phyloP scores from a whole-genome alignment of 768 basidiomycete genomes.

The Tubosaeta sp. region DNA sequence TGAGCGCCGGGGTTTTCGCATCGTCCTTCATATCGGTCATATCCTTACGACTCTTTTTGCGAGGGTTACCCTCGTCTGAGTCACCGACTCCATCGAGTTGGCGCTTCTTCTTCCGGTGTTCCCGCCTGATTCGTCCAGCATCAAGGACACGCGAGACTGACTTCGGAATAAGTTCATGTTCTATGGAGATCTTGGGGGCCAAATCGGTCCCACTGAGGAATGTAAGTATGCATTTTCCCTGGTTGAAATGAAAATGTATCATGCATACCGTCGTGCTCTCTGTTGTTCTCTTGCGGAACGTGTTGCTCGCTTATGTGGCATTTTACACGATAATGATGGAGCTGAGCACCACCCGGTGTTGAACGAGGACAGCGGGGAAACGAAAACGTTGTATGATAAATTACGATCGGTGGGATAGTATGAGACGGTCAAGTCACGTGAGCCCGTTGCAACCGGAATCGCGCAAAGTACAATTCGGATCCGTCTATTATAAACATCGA shows the following conservation, averaged over 20 bases:
- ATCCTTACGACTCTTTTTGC: conserved; percentile 30
- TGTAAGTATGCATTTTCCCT: neutral
- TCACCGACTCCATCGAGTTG: conserved; percentile 23
- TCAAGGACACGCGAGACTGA: conserved; percentile 61
- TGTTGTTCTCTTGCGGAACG: conserved; percentile 43
- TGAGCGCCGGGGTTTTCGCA: conserved; percentile 29
- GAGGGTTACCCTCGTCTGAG: conserved; percentile 23
- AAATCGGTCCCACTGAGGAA: conserved; percentile 45
- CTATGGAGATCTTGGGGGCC: conserved; percentile 40
- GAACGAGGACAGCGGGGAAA: conserved; percentile 3
- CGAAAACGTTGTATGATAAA: conserved; percentile 11
- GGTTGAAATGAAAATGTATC: neutral
- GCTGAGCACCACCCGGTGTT: neutral
- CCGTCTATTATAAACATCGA: neutral
- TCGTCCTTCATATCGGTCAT: conserved; percentile 14
- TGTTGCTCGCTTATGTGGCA: conserved; percentile 69
- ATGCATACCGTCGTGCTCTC: conserved; percentile 40
- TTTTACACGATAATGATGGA: conserved; percentile 31
- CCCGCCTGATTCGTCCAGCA: conserved; percentile 53
- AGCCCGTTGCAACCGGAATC: too few species aligned
- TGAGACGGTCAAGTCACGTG: conserved; percentile 17
- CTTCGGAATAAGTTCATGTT: conserved; percentile 68
- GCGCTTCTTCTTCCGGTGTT: conserved; percentile 49
- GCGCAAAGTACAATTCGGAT: neutral
- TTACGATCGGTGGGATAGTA: neutral